A percentile compares a stretch with the other conserved stretches of the same genome.
Conservation (phyloP, 441 rosid genomes). For the Metrosideros polymorpha region DNA sequence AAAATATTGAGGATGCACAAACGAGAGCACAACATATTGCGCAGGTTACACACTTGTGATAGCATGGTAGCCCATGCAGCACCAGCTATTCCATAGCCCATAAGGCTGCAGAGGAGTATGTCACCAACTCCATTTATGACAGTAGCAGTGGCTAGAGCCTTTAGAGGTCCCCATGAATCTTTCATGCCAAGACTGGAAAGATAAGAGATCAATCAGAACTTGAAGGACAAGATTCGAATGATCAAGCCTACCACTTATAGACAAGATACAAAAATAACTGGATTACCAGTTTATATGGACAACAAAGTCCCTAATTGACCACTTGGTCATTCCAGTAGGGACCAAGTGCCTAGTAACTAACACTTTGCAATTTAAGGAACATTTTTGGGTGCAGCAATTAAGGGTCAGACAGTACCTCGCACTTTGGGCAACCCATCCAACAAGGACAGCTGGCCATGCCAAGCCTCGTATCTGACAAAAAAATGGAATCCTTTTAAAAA, state of each 20-base stretch:
- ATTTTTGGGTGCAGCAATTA: not conserved
- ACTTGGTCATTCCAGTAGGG: not conserved
- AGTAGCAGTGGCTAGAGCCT: constrained; percentile 71
- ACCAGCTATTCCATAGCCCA: constrained; percentile 86
- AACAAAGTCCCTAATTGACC: not conserved
- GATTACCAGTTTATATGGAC: not conserved
- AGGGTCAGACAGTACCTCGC: not conserved
- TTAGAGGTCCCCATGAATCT: constrained; percentile 94
- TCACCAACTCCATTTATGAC: constrained; percentile 71
- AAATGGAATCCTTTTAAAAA: not conserved
- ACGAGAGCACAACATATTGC: not conserved
- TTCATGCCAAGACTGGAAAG: constrained; percentile 86
- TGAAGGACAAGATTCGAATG: not conserved
- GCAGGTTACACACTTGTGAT: constrained; percentile 50
- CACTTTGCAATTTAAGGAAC: not conserved
- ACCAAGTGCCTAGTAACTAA: not conserved
- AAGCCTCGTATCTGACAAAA: not conserved
- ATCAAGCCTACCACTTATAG: not conserved
- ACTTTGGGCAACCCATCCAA: constrained; percentile 1
- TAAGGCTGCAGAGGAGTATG: constrained; percentile 61
- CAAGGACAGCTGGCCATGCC: not conserved
- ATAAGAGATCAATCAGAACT: not conserved
- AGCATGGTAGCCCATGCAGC: constrained; percentile 98
- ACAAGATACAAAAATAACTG: not conserved
- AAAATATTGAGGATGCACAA: not conserved